A percentile compares a stretch with the other conserved stretches of the same genome.
Conservation (phyloP, 208 protist genomes). For the Acanthamoeba castellanii region DNA sequence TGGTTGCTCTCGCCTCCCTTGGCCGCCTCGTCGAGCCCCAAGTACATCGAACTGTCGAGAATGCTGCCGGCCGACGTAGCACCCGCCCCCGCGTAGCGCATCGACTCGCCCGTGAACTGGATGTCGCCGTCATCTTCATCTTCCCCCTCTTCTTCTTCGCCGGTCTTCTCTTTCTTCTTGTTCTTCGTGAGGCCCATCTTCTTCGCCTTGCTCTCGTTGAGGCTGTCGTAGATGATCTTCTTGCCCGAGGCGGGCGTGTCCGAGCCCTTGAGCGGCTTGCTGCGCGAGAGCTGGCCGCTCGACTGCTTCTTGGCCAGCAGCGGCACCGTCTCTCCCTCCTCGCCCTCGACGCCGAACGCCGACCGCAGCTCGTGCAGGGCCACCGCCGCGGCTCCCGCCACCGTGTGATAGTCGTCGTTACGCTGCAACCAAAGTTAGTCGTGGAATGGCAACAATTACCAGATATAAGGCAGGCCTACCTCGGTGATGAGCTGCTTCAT, state of each 20-base stretch:
- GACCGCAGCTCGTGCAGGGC: background rate
- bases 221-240: background rate
- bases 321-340: background rate
- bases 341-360: background rate
- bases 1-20: background rate
- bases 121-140: background rate
- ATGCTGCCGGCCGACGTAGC: background rate
- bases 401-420: background rate
- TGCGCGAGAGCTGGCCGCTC: background rate
- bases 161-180: background rate
- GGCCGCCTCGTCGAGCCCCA: background rate
- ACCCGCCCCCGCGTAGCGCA: background rate
- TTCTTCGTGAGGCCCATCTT: background rate
- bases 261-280: background rate
- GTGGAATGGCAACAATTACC: background rate
- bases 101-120: background rate
- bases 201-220: background rate
- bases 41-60: too few species aligned
- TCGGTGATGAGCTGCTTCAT: slow-evolving; percentile 50
- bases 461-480: background rate
- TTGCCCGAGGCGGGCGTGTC: background rate
- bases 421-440: background rate
- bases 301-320: background rate
- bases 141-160: background rate
- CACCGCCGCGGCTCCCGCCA: background rate